Evolutionary conservation across 331 rosid genomes (phyloP).

Genomic region (Erythrophleum ivorense): DNA sequence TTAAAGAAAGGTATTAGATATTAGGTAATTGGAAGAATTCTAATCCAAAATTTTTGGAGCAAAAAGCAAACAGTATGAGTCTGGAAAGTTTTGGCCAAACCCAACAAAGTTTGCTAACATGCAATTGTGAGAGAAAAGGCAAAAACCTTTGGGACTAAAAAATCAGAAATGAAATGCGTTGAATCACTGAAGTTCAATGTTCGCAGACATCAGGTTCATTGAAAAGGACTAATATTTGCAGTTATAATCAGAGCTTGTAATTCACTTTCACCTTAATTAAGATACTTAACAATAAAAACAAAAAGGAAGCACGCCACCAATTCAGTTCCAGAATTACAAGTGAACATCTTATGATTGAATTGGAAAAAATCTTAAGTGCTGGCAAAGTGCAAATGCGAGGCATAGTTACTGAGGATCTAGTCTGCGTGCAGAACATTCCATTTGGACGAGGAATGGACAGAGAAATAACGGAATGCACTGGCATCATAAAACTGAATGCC

Average conservation of each 20-base stretch:
- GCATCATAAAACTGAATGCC: background rate
- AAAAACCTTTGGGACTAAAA: background rate
- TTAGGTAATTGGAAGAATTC: background rate
- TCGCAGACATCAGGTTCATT: background rate
- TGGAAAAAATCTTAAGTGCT: background rate
- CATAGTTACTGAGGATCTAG: background rate
- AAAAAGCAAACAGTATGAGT: background rate
- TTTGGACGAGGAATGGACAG: background rate
- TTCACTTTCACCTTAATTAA: background rate
- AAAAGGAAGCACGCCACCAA: background rate
- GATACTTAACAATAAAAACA: background rate
- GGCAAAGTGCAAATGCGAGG: background rate
- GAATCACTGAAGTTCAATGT: background rate
- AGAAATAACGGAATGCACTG: background rate
- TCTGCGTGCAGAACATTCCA: background rate
- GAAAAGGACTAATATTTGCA: background rate
- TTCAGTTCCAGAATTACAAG: background rate
- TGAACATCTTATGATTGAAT: background rate
- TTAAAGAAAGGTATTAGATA: background rate
- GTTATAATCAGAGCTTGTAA: background rate
- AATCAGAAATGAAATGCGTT: background rate
- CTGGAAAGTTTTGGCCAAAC: background rate
- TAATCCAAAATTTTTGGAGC: background rate
- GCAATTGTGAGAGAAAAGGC: background rate
- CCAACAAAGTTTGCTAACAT: background rate